Evolutionary conservation across 2,329 filamentous ascomycete species (phyloP).

Genomic region (Fusarium neocosmosporiellum): DNA sequence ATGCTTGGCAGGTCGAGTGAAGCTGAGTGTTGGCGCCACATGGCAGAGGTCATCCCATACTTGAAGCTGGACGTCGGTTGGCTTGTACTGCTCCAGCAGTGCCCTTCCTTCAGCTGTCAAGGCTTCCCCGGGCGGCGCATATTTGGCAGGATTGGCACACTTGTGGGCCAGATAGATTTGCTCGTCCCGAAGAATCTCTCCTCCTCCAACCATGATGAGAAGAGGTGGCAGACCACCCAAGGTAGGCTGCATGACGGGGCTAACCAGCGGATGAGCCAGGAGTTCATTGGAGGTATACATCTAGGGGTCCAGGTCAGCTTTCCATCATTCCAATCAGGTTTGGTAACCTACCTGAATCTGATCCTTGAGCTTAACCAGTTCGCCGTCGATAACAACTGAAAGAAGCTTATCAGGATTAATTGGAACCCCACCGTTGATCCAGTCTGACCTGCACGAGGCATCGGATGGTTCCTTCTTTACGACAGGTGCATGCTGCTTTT

Average conservation of each 20-base stretch:
- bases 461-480: constrained; percentile 38
- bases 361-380: constrained; percentile 80
- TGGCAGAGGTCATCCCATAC: constrained; percentile 97
- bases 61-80: constrained; percentile 92
- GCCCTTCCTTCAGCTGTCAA: constrained; percentile 72
- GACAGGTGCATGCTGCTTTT: constrained; percentile 50
- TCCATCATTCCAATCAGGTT: not conserved
- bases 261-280: constrained; percentile 88
- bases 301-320: constrained; percentile 52
- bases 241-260: constrained; percentile 86
- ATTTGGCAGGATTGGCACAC: constrained; percentile 83
- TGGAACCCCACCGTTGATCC: constrained; percentile 44
- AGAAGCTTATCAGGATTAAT: constrained; percentile 55
- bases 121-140: constrained; percentile 73
- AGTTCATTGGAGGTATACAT: constrained; percentile 86
- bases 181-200: constrained; percentile 90
- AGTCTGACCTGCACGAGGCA: constrained; percentile 35
- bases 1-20: constrained; percentile 93
- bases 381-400: constrained; percentile 76
- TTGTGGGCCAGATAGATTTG: constrained; percentile 97
- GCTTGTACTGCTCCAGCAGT: constrained; percentile 74
- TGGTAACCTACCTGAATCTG: constrained; percentile 81
- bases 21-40: constrained; percentile 91
- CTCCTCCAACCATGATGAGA: constrained; percentile 87
- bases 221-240: constrained; percentile 91